Conservation (phyloP, 179 eudicot species). For the Silene coronaria region DNA sequence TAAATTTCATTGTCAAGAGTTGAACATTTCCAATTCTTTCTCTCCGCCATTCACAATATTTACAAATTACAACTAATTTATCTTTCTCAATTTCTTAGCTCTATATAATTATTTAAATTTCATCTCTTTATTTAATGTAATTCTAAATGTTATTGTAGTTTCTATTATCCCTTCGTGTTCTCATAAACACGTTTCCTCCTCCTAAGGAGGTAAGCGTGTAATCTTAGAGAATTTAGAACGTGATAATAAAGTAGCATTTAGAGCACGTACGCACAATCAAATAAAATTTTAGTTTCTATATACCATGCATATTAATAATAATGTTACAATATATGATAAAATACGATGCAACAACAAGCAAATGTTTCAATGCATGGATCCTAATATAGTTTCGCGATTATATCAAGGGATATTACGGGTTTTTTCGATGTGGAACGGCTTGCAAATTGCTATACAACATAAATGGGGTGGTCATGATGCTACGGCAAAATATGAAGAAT, state of each 20-base stretch:
- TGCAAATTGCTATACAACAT: slow-evolving; percentile 33
- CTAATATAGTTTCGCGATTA: slow-evolving; percentile 1
- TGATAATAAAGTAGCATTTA: not conserved
- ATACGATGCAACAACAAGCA: not conserved
- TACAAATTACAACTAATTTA: not conserved
- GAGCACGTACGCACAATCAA: not conserved
- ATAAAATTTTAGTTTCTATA: not conserved
- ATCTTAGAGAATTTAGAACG: not conserved
- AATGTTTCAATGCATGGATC: not conserved
- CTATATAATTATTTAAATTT: not conserved
- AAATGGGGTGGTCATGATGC: slow-evolving; percentile 41
- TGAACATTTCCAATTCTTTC: not conserved
- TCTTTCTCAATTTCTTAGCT: not conserved
- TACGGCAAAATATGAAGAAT: slow-evolving; percentile 25
- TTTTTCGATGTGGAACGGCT: slow-evolving; percentile 32
- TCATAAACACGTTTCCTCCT: slow-evolving; percentile 9
- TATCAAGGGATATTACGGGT: slow-evolving; percentile 23
- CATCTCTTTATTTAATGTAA: not conserved
- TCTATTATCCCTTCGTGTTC: not conserved
- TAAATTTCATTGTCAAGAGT: no score
- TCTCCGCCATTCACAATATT: not conserved
- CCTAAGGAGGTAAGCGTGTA: slow-evolving; percentile 6
- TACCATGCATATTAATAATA: not conserved
- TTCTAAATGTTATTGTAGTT: not conserved
- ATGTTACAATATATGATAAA: not conserved